Conservation (phyloP, 257 asterid species). For the Perilla frutescens region DNA sequence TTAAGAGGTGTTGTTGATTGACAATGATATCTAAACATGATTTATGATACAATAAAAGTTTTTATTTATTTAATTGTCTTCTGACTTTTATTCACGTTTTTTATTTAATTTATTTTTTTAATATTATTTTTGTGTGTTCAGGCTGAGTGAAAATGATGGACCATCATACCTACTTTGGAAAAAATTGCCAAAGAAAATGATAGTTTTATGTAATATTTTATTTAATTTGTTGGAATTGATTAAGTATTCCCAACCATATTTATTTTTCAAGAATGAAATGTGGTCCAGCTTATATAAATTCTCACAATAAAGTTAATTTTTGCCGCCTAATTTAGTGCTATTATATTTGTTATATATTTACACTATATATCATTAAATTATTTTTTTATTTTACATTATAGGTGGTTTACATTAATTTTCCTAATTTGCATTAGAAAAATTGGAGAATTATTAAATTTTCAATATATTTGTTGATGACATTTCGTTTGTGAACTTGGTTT, state of each 20-base stretch:
- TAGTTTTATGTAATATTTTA: neutral
- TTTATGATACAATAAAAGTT: conserved; percentile 28
- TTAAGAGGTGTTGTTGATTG: conserved; percentile 37
- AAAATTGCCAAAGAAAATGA: conserved; percentile 9
- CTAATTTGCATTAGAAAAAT: neutral
- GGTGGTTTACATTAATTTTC: neutral
- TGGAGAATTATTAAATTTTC: neutral
- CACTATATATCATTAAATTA: neutral
- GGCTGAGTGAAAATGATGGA: conserved; percentile 25
- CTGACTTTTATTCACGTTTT: conserved; percentile 3
- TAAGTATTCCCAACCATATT: neutral
- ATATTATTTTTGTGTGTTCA: neutral
- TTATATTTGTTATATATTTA: too few species aligned
- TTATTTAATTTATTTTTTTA: neutral
- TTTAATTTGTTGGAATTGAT: neutral
- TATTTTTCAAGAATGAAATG: conserved; percentile 19
- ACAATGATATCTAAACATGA: conserved; percentile 37
- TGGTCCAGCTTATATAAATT: conserved; percentile 16
- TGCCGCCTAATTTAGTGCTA: neutral
- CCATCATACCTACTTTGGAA: conserved; percentile 19
- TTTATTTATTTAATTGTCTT: conserved; percentile 19
- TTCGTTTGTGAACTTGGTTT: neutral
- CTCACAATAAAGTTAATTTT: too few species aligned
- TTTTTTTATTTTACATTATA: neutral
- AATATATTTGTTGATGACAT: neutral